These are phyloP conservation scores for Leishmania guyanensis DNA, from an alignment of 208 protist genomes.

Conservation along the genomic window DNA sequence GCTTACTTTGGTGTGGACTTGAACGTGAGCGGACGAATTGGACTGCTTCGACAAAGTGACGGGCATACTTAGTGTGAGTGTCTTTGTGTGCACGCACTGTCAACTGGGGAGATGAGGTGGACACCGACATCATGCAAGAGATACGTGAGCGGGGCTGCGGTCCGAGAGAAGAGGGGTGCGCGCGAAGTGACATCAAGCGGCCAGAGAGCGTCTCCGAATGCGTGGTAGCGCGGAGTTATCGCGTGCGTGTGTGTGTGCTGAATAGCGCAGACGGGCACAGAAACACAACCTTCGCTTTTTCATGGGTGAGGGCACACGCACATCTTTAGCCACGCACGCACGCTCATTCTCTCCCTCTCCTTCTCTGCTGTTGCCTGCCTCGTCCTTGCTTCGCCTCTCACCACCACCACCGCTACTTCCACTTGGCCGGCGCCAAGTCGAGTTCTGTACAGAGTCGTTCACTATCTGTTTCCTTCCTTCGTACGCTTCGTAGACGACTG, in stretches of 20 bases:
- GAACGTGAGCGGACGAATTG: not conserved
- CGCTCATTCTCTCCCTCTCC: not conserved
- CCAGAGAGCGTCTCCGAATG: not conserved
- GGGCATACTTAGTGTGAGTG: not conserved
- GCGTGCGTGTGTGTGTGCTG: not conserved
- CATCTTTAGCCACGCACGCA: not conserved
- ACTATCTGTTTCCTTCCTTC: slow-evolving; percentile 10
- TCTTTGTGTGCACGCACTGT: not conserved
- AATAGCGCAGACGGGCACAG: not conserved
- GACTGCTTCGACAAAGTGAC: not conserved
- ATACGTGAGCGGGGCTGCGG: too few species aligned
- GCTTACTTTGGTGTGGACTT: not conserved
- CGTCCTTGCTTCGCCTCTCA: not conserved
- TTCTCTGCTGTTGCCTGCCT: slow-evolving; percentile 5
- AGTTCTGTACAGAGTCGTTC: not conserved
- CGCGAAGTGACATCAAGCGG: not conserved
- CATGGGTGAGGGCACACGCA: not conserved
- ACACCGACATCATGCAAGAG: not conserved
- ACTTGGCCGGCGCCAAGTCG: not conserved
- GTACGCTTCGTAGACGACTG: slow-evolving; percentile 1
- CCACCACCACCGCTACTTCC: not conserved
- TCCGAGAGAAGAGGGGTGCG: not conserved
- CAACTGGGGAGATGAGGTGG: not conserved
- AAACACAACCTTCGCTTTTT: not conserved
- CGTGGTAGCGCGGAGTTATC: not conserved